phyloP scores from a whole-genome alignment of 2,329 filamentous ascomycete genomes.

The Microsporum audouinii region DNA sequence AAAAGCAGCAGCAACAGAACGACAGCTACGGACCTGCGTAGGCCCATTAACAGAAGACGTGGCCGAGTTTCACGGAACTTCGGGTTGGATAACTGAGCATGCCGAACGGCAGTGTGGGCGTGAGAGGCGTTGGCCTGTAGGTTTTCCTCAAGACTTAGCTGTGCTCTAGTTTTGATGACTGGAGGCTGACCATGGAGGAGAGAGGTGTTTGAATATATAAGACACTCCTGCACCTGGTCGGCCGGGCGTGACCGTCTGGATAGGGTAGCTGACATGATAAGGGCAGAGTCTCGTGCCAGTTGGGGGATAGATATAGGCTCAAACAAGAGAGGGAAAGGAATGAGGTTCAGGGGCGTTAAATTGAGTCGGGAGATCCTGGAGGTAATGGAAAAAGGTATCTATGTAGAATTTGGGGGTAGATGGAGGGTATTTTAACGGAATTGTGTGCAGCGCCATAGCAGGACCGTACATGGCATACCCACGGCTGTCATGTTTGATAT shows the following conservation, averaged over 20 bases:
- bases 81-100: conserved; percentile 21
- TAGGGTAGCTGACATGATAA: conserved; percentile 3
- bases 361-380: not conserved
- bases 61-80: conserved; percentile 58
- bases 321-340: not conserved
- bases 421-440: not conserved
- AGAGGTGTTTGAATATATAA: conserved; percentile 13
- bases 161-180: conserved; percentile 20
- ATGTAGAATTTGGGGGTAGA: not conserved
- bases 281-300: not conserved
- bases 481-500: not conserved
- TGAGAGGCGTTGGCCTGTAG: conserved; percentile 23
- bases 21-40: conserved; percentile 59
- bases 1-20: not conserved
- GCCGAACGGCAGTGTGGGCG: conserved; percentile 19
- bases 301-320: not conserved
- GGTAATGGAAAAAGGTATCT: not conserved
- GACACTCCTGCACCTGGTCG: conserved; percentile 13
- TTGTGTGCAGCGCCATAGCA: not conserved
- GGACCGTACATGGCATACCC: not conserved
- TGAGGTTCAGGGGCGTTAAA: not conserved
- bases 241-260: conserved; percentile 6
- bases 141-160: conserved; percentile 27
- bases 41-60: conserved; percentile 83
- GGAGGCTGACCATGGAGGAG: conserved; percentile 15